phyloP scores from a whole-genome alignment of 2,329 filamentous ascomycete species.

The Fonsecaea pugnacius region DNA sequence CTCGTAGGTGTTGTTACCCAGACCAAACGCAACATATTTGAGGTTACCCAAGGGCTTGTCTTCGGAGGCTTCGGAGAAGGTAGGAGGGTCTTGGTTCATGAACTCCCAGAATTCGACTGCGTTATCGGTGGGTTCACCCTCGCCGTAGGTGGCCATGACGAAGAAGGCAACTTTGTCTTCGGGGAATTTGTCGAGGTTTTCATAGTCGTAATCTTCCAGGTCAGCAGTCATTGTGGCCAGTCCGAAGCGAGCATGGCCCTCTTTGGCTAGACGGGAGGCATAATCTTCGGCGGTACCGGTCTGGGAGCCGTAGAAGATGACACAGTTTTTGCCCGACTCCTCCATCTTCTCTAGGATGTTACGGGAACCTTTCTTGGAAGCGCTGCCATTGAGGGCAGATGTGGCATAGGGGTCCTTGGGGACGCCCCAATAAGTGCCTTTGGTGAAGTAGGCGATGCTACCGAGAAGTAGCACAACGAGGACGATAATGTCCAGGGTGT shows the following conservation, averaged over 20 bases:
- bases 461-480: conserved; percentile 82
- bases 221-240: conserved; percentile 98
- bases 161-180: conserved; percentile 93
- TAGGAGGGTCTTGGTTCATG: conserved; percentile 76
- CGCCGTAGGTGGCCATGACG: conserved; percentile 93
- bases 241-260: conserved; percentile 93
- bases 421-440: conserved; percentile 90
- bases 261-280: conserved; percentile 92
- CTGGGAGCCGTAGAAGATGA: conserved; percentile 98
- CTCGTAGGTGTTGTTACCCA: conserved; percentile 99
- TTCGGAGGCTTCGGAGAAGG: conserved; percentile 69
- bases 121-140: conserved; percentile 98
- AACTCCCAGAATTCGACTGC: conserved; percentile 99
- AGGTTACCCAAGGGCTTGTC: conserved; percentile 76
- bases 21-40: conserved; percentile 91
- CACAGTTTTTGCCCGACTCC: conserved; percentile 92
- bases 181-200: conserved; percentile 86
- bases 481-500: conserved; percentile 93
- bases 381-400: conserved; percentile 70
- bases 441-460: conserved; percentile 95
- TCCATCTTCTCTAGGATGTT: conserved; percentile 97
- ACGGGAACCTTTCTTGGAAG: conserved; percentile 76
- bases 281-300: conserved; percentile 99
- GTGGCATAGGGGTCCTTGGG: conserved; percentile 85
- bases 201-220: conserved; percentile 95